Base-by-base conservation (phyloP, 2,329 filamentous ascomycete species). In the Xylaria sp. region DNA sequence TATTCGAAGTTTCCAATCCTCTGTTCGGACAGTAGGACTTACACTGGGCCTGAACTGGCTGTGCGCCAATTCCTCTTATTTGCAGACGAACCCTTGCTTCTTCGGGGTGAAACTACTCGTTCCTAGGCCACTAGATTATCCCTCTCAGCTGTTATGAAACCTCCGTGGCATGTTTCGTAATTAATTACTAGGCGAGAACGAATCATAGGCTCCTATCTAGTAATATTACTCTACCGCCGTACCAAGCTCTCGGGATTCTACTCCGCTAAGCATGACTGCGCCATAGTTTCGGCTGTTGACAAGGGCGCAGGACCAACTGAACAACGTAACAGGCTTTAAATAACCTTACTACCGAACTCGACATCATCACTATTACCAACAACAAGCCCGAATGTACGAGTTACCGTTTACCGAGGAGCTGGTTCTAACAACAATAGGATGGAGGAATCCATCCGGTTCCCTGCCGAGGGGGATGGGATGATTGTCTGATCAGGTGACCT, bases 301-400 rank as follows among this genome's bases (percentile, higher is more conserved):
- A 35, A 16, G 27, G 32, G 50, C 27, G 16, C 10, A 35, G 50
- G 50, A n/a, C 50, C 21, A 21, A n/a, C 1, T 10, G 13, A 35
- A 13, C 5, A 13, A 12, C 32, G 18, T 3, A 23, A 13, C 9
- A 48, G 18, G n/a, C n/a, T 54, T 64, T 64, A 51, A 64, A 64
- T 59, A 59, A 54, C 44, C 23, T 18, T 9, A 4, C 10, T 53
- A 53, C 27, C 16, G 25, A 23, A 40, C 5, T 13, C 35, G 13
- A 54, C 16, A 25, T 42, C 40, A 50, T 57, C 13, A 50, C 50
- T 25, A n/a, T 57, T 61, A 25, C 63, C 50, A 57, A 50, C 48
- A 42, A 61, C 57, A 65, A 54, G 54, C 16, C 40, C 29, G 13
- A 61, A 18, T 5, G 13, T 5, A 27, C 4, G 25, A 21, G 48